Base-by-base conservation (phyloP, 331 rosid genomes). In the Erythrophleum ivorense region DNA sequence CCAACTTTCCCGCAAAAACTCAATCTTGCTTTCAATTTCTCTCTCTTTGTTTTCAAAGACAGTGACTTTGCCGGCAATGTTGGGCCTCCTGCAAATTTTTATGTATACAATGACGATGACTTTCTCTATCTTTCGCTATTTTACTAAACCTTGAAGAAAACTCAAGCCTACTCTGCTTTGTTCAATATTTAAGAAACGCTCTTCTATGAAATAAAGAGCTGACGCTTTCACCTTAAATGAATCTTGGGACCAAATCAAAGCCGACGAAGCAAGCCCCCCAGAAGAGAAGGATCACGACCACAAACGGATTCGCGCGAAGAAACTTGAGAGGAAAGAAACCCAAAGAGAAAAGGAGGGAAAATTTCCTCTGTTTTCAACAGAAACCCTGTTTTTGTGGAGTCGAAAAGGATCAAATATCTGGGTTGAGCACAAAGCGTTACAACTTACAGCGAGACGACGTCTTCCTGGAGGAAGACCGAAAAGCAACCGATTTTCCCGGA, bases 91-190 rank as follows among this genome's bases (percentile, higher is more conserved):
- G 40, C 55, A 43, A 29, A 82, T 31, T 50, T 36, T 73, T 41
- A 80, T 64, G 52, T 36, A 81, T 57, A 68, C 76, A 76, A 49
- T 76, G 71, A 31, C 58, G 67, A 16, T 10, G 49, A 78, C n/a
- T 50, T 31, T 59, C 13, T 83, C 31, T 52, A 16, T 49, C 6
- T 53, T 11, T 67, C 29, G 36, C 24, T 19, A 63, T 71, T 85
- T 82, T 78, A 84, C 88, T 49, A 76, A 80, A 78, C 84, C 91
- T 86, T 83, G 45, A 87, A 86, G 91, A 83, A 83, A 89, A 89
- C 92, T 87, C 88, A 73, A 87, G 18, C 69, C 58, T 21, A 41
- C 79, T 73, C 79, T 76, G 60, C 78, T 82, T 88, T 78, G 74
- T 75, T 78, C 83, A 49, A 69, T 57, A 57, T 81, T 80, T 46